These are phyloP conservation scores for Trichoderma arundinaceum DNA, from an alignment of 2,329 filamentous ascomycete genomes.

Conservation along the genomic window DNA sequence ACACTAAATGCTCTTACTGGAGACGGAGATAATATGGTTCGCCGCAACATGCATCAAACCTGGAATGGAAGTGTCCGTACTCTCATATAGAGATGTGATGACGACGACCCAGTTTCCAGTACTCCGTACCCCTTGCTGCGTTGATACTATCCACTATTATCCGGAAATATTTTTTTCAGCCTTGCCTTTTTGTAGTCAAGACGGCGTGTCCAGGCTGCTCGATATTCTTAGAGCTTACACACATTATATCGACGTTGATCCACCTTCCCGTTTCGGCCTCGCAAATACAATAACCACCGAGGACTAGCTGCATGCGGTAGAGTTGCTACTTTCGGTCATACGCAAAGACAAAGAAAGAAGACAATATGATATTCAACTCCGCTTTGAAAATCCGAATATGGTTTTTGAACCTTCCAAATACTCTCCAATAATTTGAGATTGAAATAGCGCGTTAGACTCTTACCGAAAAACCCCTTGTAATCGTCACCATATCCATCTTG, in stretches of 20 bases:
- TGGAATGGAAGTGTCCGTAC: neutral
- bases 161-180: slow-evolving; percentile 9
- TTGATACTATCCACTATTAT: neutral
- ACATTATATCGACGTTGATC: slow-evolving; percentile 9
- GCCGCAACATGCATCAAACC: neutral
- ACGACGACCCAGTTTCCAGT: neutral
- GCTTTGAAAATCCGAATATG: neutral
- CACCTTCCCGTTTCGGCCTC: slow-evolving; percentile 10
- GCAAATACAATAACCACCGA: neutral
- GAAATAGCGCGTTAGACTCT: neutral
- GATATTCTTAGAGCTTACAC: slow-evolving; percentile 29
- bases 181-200: neutral
- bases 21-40: neutral
- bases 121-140: neutral
- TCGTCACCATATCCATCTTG: neutral
- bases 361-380: neutral
- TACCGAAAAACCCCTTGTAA: neutral
- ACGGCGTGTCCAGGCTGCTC: neutral
- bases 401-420: neutral
- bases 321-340: neutral
- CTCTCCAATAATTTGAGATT: neutral
- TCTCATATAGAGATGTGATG: neutral
- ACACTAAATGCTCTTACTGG: neutral
- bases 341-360: neutral
- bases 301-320: neutral